Evolutionary conservation across 495 filamentous ascomycete genomes (phyloP).

Genomic region (Antarctomyces pellizariae): DNA sequence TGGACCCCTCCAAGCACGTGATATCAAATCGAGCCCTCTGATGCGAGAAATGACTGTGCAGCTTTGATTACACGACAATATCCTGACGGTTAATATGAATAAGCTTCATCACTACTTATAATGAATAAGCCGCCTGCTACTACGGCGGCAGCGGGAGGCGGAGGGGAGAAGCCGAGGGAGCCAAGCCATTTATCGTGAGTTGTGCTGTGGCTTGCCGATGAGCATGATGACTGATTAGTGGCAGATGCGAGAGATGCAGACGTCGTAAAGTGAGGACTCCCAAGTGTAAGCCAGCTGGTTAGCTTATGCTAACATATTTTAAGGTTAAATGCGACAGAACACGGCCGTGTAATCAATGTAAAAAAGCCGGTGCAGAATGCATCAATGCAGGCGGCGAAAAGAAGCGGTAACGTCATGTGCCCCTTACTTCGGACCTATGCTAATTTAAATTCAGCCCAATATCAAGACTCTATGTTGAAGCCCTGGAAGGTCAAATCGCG

Average conservation of each 20-base stretch:
- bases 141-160: too few relatives aligned
- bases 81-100: too few relatives aligned
- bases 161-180: too few relatives aligned
- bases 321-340: conserved; percentile 14
- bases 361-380: conserved; percentile 12
- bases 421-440: background rate
- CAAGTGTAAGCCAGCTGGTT: background rate
- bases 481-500: conserved; percentile 13
- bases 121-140: too few relatives aligned
- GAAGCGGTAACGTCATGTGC: conserved; percentile 8
- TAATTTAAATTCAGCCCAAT: conserved; percentile 8
- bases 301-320: background rate
- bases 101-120: too few relatives aligned
- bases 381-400: conserved; percentile 10
- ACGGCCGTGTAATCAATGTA: conserved; percentile 11
- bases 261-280: conserved; percentile 9
- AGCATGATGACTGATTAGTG: too few relatives aligned
- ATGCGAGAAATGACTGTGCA: too few relatives aligned
- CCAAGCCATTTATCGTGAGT: too few relatives aligned
- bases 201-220: too few relatives aligned
- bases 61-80: too few relatives aligned
- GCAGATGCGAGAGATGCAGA: conserved; percentile 6
- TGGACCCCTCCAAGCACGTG: too few relatives aligned
- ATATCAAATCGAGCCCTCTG: too few relatives aligned
- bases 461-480: conserved; percentile 12